Base-by-base conservation (phyloP, 805 yeast genomes). In the Yarrowia yakushimensis region DNA sequence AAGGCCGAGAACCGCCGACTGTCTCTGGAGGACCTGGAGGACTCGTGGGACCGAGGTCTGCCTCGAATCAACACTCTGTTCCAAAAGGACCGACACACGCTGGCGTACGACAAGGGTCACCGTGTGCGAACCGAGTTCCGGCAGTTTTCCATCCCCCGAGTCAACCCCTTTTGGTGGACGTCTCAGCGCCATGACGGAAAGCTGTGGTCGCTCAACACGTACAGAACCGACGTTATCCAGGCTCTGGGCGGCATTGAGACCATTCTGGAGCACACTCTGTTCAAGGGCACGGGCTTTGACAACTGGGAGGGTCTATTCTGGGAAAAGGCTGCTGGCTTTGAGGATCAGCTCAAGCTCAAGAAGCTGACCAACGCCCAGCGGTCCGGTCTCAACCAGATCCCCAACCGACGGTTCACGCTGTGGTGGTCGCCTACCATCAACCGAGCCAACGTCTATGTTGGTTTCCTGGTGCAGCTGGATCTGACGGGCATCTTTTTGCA, bases 351-450 rank as follows among this genome's bases (percentile, higher is more conserved):
- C 82, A 93, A 92, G 72, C 89, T 91, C 75, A 91, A 92, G 73
- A 94, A 93, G 72, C 81, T 94, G 68, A 94, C 99, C 1, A 93
- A 93, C 74, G 99, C 99, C 1, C 99, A 94, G 78, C 80, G 99
- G 70, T 87, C 97, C 4, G 99, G 99, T 72, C 81, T 94, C 67
- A 89, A 96, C 70, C 99, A 94, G 76, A 93, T 94, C 70, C 99
- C 99, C 3, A 94, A 94, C 72, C 86, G 99, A 72, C 82, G 99
- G 48, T 94, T 94, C 72, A 94, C 99, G 0, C 77, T 94, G 30
- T 94, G 99, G 99, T 94, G 99, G 99, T 91, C 97, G 0, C 99
- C 99, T 6, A 94, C 99, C 0, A 94, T 94, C 69, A 94, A 94
- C 70, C 82, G 99, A 66, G 99, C 99, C 6, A 94, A 94, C 71